Conservation (phyloP, 2,329 filamentous ascomycete species). For the Colletotrichum higginsianum region DNA sequence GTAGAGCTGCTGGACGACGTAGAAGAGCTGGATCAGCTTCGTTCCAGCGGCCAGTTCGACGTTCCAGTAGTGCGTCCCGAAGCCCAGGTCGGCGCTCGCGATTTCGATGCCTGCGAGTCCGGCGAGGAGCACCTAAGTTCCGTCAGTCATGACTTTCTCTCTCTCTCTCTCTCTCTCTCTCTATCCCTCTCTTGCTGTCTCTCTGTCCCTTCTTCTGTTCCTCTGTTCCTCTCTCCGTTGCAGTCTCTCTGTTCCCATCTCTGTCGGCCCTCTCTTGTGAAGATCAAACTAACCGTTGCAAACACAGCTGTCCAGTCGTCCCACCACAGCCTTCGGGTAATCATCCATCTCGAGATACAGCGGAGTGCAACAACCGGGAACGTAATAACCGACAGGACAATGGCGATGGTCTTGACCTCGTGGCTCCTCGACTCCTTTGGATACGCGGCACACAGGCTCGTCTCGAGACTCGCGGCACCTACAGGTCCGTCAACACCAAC, state of each 20-base stretch:
- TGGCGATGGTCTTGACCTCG: constrained; percentile 48
- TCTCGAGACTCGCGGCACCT: constrained; percentile 28
- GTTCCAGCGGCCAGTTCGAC: constrained; percentile 37
- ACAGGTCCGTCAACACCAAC: background rate
- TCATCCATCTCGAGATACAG: constrained; percentile 41
- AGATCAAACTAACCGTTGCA: constrained; percentile 29
- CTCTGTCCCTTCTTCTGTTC: too few relatives aligned
- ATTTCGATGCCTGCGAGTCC: constrained; percentile 43
- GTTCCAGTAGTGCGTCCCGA: constrained; percentile 47
- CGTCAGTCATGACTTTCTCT: constrained; percentile 1
- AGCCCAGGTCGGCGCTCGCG: constrained; percentile 44
- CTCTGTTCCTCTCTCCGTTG: too few relatives aligned
- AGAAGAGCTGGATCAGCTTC: constrained; percentile 43
- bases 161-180: too few relatives aligned
- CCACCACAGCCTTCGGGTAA: constrained; percentile 42
- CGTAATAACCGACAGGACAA: constrained; percentile 41
- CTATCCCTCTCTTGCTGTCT: too few relatives aligned
- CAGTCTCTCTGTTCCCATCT: too few relatives aligned
- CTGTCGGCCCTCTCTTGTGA: too few relatives aligned
- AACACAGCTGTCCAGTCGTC: constrained; percentile 43
- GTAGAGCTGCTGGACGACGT: constrained; percentile 46
- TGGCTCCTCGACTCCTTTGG: constrained; percentile 43
- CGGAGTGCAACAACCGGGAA: constrained; percentile 42
- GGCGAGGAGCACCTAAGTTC: constrained; percentile 35
- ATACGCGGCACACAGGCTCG: constrained; percentile 42